Evolutionary conservation across 2,329 filamentous ascomycete genomes (phyloP).

Genomic region (Aspergillus ruber): DNA sequence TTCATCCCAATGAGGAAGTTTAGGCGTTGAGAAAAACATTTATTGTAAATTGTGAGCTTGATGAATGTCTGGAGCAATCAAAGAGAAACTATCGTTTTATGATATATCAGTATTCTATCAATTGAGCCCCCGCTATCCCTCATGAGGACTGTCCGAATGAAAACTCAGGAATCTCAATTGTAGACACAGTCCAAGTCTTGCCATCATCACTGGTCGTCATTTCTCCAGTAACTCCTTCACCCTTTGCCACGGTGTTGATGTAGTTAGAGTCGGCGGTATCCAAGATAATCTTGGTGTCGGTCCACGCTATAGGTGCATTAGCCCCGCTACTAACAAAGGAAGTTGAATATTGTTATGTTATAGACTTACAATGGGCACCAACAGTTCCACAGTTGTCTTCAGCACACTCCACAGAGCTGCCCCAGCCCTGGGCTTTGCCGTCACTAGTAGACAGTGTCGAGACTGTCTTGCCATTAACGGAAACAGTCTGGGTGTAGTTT

Average conservation of each 20-base stretch:
- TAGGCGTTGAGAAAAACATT: too few species aligned
- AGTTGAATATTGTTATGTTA: neutral
- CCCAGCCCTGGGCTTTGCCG: constrained; percentile 40
- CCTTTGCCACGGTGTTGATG: constrained; percentile 32
- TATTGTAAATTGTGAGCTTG: too few species aligned
- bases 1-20: too few species aligned
- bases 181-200: constrained; percentile 39
- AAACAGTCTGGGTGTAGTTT: constrained; percentile 38
- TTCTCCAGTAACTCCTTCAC: constrained; percentile 35
- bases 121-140: neutral
- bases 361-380: constrained; percentile 29
- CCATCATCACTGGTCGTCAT: constrained; percentile 37
- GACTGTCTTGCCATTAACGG: constrained; percentile 31
- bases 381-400: constrained; percentile 36
- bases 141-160: constrained; percentile 8
- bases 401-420: constrained; percentile 38
- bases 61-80: too few species aligned
- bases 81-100: too few species aligned
- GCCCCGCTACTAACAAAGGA: neutral
- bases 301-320: constrained; percentile 23
- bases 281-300: constrained; percentile 36
- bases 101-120: neutral
- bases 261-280: constrained; percentile 25
- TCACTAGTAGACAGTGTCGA: constrained; percentile 42
- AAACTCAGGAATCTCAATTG: constrained; percentile 30